These are phyloP conservation scores for Neurospora tetraspora DNA, from an alignment of 495 filamentous ascomycete genomes.

Conservation along the genomic window DNA sequence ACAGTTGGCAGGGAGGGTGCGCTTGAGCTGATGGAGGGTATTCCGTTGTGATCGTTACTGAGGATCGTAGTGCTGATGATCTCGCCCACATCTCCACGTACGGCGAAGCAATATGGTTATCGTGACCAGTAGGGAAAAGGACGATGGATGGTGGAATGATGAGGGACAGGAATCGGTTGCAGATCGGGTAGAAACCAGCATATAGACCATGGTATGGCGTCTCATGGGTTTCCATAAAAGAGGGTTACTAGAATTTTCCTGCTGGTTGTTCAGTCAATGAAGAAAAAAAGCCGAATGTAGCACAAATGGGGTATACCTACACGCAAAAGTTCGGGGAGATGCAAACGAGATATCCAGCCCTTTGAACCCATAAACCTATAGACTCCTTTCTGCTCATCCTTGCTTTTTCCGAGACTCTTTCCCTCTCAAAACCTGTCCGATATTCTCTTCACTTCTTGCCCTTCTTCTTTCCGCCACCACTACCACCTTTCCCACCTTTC, in stretches of 20 bases:
- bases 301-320: neutral
- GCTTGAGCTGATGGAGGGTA: conserved; percentile 54
- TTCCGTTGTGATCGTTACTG: conserved; percentile 28
- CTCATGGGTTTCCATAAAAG: too few relatives aligned
- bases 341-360: neutral
- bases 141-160: neutral
- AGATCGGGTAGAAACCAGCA: neutral
- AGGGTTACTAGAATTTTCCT: neutral
- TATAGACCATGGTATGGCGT: neutral
- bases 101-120: neutral
- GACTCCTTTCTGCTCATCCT: neutral
- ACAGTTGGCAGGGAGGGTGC: conserved; percentile 56
- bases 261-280: neutral
- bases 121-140: neutral
- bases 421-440: too few relatives aligned
- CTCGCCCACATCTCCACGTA: neutral
- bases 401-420: too few relatives aligned
- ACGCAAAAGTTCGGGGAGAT: neutral
- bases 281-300: neutral
- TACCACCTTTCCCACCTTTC: neutral
- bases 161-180: too few relatives aligned
- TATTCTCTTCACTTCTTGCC: conserved; percentile 5
- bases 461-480: conserved; percentile 11
- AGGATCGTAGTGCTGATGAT: neutral
- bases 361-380: neutral